Evolutionary conservation across 306 rosid genomes (phyloP).

Genomic region (Malus fusca): DNA sequence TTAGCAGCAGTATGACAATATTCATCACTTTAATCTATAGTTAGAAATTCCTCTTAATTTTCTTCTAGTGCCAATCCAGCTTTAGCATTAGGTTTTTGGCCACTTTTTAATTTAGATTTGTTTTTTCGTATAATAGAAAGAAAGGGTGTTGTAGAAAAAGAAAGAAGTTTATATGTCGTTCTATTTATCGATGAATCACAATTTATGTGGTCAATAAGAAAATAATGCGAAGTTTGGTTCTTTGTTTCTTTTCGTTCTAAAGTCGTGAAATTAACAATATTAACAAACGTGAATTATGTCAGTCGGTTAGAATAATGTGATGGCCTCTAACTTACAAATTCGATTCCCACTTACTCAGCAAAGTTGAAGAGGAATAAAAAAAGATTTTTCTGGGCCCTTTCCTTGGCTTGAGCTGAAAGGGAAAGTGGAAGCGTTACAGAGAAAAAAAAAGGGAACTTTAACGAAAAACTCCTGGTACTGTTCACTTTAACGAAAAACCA

Average conservation of each 20-base stretch:
- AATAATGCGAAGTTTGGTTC: neutral
- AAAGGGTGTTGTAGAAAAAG: neutral
- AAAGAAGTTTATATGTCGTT: neutral
- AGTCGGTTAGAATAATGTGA: no score
- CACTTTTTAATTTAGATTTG: neutral
- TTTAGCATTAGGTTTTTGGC: neutral
- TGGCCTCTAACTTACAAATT: neutral
- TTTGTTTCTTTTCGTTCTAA: no score
- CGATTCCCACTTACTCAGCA: neutral
- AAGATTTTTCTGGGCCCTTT: no score
- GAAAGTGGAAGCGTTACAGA: no score
- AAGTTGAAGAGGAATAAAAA: no score
- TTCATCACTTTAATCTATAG: conserved; percentile 46
- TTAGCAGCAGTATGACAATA: conserved; percentile 53
- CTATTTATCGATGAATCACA: neutral
- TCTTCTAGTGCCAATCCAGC: neutral
- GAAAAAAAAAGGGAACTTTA: no score
- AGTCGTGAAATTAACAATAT: neutral
- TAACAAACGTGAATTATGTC: no score
- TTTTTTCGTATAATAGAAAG: neutral
- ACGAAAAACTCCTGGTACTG: no score
- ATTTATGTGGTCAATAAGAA: neutral
- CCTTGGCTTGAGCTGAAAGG: no score
- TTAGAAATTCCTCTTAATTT: conserved; percentile 16
- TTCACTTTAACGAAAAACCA: no score